Evolutionary conservation across 371 early-diverging fungal species (phyloP).

Genomic region (Mucor ambiguus): DNA sequence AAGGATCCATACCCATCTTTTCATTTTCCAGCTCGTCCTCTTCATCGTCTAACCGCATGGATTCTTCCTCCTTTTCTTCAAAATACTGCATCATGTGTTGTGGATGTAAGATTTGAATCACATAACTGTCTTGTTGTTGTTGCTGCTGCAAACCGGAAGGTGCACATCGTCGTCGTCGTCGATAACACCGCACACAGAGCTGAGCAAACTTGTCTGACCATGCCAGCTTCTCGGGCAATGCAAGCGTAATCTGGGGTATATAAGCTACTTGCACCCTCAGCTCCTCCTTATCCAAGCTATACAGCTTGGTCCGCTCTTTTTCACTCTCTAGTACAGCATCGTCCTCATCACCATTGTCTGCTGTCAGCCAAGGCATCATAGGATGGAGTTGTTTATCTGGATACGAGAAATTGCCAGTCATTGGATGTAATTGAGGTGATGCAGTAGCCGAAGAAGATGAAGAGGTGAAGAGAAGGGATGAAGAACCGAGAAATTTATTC

Average conservation of each 20-base stretch:
- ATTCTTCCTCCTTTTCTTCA: conserved; percentile 6
- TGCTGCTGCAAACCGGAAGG: not conserved
- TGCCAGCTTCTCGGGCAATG: conserved; percentile 9
- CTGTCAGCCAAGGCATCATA: not conserved
- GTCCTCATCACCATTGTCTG: not conserved
- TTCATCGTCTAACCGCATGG: conserved; percentile 12
- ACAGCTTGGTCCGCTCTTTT: not conserved
- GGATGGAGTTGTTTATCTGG: conserved; percentile 7
- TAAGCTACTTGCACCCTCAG: conserved; percentile 13
- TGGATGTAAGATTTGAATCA: conserved; percentile 33
- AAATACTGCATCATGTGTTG: conserved; percentile 27
- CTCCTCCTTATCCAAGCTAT: not conserved
- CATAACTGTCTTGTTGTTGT: conserved; percentile 9
- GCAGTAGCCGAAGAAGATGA: conserved; percentile 4
- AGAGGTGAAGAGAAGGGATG: conserved; percentile 22
- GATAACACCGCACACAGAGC: conserved; percentile 35
- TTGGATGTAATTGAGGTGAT: conserved; percentile 15
- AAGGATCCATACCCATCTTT: not conserved
- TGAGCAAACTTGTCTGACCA: conserved; percentile 39
- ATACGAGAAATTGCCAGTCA: conserved; percentile 14
- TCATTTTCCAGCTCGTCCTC: not conserved
- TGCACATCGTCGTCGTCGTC: not conserved
- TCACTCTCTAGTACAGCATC: too few species aligned
- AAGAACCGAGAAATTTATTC: conserved; percentile 30
- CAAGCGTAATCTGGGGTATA: not conserved